Percentiles rank a stretch among this genome's conserved stretches.
These are phyloP conservation scores for Komagataea norvegica DNA, from an alignment of 1,139 yeast genomes.

Conservation along the genomic window DNA sequence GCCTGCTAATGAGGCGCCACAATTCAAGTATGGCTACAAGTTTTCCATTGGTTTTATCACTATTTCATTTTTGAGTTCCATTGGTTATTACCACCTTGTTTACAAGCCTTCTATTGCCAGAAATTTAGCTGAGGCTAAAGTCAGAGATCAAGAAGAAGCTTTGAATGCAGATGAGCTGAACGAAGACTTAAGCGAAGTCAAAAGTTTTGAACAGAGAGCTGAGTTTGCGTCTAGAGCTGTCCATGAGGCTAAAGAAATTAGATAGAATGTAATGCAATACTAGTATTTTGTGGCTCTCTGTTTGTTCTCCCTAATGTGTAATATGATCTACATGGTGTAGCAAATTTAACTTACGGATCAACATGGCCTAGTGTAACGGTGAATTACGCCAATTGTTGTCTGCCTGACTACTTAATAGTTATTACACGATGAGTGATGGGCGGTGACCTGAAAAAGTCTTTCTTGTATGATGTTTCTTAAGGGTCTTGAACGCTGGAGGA, in stretches of 20 bases:
- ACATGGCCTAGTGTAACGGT: no score
- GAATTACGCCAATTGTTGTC: no score
- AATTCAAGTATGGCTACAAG: constrained; percentile 19
- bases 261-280: neutral
- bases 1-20: constrained; percentile 16
- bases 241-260: constrained; percentile 5
- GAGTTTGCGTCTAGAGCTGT: constrained; percentile 2
- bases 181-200: constrained; percentile 3
- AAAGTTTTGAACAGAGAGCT: constrained; percentile 3
- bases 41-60: constrained; percentile 16
- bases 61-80: constrained; percentile 10
- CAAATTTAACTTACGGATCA: no score
- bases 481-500: no score
- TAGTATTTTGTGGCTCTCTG: no score
- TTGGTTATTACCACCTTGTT: constrained; percentile 3
- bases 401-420: no score
- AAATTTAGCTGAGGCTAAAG: neutral
- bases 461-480: no score
- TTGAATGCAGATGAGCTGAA: constrained; percentile 1
- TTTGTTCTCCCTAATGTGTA: no score
- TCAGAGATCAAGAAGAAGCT: constrained; percentile 1
- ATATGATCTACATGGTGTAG: no score
- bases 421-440: no score
- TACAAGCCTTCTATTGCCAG: constrained; percentile 3
- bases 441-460: no score